Evolutionary conservation across 441 rosid species (phyloP).

Genomic region (Pelargonium fulgidum): DNA sequence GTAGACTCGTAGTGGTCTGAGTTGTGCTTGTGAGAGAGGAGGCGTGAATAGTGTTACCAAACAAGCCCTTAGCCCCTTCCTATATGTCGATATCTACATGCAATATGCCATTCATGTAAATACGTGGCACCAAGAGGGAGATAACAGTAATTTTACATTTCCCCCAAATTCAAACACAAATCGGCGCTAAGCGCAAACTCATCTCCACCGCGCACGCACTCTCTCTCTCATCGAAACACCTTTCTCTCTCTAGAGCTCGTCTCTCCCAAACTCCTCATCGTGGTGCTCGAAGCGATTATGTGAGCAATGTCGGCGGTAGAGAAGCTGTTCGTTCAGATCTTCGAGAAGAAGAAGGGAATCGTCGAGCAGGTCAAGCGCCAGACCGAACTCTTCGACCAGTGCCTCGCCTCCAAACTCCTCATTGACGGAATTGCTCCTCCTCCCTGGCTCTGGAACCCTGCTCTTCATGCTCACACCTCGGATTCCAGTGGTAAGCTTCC

Average conservation of each 20-base stretch:
- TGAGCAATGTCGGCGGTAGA: constrained; percentile 38
- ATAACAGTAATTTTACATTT: background rate
- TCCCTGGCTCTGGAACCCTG: constrained; percentile 48
- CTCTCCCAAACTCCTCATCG: background rate
- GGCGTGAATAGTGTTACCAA: no score
- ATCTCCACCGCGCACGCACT: background rate
- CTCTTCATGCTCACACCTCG: constrained; percentile 25
- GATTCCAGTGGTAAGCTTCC: constrained; percentile 31
- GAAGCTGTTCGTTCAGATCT: constrained; percentile 61
- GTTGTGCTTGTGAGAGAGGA: no score
- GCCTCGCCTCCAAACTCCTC: constrained; percentile 63
- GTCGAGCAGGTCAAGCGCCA: constrained; percentile 59
- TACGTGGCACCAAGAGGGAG: no score
- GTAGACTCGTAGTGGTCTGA: no score
- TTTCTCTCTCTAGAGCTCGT: constrained; percentile 2
- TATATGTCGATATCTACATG: no score
- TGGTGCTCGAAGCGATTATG: constrained; percentile 9
- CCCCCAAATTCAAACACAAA: background rate
- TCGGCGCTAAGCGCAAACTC: background rate
- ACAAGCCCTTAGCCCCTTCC: no score
- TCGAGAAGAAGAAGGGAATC: constrained; percentile 62
- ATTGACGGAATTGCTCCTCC: constrained; percentile 68
- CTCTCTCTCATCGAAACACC: background rate
- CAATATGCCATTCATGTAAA: no score
- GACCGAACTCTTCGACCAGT: constrained; percentile 52